These are phyloP conservation scores for Escallonia herrerae DNA, from an alignment of 129 eudicot species.

Conservation along the genomic window DNA sequence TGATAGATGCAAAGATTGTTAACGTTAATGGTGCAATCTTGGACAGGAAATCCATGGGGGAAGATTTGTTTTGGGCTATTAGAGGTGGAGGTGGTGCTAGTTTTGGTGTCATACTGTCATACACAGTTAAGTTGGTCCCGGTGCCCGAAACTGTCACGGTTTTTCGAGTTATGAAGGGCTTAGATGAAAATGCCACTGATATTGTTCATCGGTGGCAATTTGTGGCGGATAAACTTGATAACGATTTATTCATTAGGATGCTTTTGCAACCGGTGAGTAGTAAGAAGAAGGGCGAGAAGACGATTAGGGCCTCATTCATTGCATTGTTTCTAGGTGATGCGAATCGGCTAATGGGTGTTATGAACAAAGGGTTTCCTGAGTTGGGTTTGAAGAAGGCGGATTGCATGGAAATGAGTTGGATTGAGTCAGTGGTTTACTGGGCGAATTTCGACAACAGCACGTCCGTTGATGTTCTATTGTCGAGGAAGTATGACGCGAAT, in stretches of 20 bases:
- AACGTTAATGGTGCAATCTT: conserved; percentile 22
- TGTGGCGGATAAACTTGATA: conserved; percentile 12
- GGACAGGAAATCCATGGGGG: conserved; percentile 30
- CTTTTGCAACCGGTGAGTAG: conserved; percentile 26
- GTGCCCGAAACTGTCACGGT: conserved; percentile 26
- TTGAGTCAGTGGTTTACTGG: conserved; percentile 19
- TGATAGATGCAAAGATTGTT: conserved; percentile 29
- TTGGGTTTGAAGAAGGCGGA: conserved; percentile 22
- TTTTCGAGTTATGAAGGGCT: conserved; percentile 20
- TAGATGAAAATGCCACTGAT: conserved; percentile 27
- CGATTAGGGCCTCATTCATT: conserved; percentile 16
- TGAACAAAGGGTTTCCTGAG: conserved; percentile 20
- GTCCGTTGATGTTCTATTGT: conserved; percentile 6
- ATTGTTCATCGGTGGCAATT: conserved; percentile 17
- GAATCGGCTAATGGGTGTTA: conserved; percentile 11
- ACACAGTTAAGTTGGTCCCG: conserved; percentile 17
- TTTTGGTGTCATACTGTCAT: conserved; percentile 32
- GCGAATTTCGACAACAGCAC: conserved; percentile 25
- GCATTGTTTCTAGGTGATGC: conserved; percentile 35
- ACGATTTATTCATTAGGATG: conserved; percentile 24
- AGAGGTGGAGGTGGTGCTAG: conserved; percentile 38
- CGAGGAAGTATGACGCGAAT: conserved; percentile 19
- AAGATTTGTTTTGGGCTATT: conserved; percentile 38
- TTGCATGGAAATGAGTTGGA: conserved; percentile 30
- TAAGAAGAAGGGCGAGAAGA: neutral